Conservation (phyloP, 352 stramenopile species). For the Pythium grandisporangium region DNA sequence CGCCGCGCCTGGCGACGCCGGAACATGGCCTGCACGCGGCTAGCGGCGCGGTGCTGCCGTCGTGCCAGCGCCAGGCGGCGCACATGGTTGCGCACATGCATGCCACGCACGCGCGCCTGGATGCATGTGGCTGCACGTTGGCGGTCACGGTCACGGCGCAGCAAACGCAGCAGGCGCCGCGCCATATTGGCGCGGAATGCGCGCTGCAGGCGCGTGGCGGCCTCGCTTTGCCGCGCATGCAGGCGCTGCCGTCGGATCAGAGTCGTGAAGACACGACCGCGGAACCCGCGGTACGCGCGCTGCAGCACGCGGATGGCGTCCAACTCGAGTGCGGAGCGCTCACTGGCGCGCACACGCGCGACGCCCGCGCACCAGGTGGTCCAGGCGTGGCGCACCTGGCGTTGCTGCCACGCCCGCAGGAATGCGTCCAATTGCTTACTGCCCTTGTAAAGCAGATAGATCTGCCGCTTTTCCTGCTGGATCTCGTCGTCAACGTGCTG, state of each 20-base stretch:
- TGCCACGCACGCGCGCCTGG: slow-evolving; percentile 33
- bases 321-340: slow-evolving; percentile 32
- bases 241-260: slow-evolving; percentile 36
- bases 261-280: slow-evolving; percentile 28
- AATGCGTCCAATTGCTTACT: slow-evolving; percentile 69
- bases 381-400: slow-evolving; percentile 58
- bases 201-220: slow-evolving; percentile 46
- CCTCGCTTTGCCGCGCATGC: slow-evolving; percentile 23
- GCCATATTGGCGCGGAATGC: slow-evolving; percentile 47
- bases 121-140: slow-evolving; percentile 40
- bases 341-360: slow-evolving; percentile 34
- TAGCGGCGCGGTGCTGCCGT: slow-evolving; percentile 27
- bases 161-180: slow-evolving; percentile 52
- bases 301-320: slow-evolving; percentile 50
- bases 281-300: slow-evolving; percentile 43
- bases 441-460: slow-evolving; percentile 71
- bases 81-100: slow-evolving; percentile 18
- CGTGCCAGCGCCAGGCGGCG: slow-evolving; percentile 14
- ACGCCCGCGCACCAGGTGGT: slow-evolving; percentile 56
- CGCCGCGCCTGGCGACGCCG: slow-evolving; percentile 36
- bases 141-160: slow-evolving; percentile 25
- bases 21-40: slow-evolving; percentile 46
- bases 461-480: slow-evolving; percentile 63
- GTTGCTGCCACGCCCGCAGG: slow-evolving; percentile 57
- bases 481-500: slow-evolving; percentile 39